Conservation (phyloP, 495 filamentous ascomycete genomes). For the Talaromyces borbonicus region DNA sequence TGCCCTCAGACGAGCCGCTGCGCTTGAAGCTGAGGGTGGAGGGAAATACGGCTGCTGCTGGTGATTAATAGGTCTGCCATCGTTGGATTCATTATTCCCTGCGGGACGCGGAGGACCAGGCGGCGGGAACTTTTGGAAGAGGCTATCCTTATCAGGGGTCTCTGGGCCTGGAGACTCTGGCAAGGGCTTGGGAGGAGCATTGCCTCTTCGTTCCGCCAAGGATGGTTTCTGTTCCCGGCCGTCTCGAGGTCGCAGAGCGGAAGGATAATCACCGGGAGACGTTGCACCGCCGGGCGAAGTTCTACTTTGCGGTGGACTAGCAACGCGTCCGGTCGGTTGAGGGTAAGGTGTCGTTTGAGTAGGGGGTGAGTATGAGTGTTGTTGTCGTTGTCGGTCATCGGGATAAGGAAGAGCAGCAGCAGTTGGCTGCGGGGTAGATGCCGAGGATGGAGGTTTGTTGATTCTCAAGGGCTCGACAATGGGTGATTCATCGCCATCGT, state of each 20-base stretch:
- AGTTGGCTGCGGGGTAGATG: conserved; percentile 34
- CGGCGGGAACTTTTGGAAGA: conserved; percentile 42
- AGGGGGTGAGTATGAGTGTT: conserved; percentile 19
- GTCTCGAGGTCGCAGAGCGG: conserved; percentile 37
- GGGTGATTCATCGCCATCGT: conserved; percentile 50
- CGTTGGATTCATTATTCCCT: conserved; percentile 10
- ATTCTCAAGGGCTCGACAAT: conserved; percentile 81
- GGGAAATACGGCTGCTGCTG: conserved; percentile 68
- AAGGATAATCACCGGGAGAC: conserved; percentile 33
- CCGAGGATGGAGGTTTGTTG: conserved; percentile 55
- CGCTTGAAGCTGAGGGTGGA: conserved; percentile 35
- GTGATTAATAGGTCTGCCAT: conserved; percentile 30
- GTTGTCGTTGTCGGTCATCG: conserved; percentile 51
- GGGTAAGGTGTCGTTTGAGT: conserved; percentile 35
- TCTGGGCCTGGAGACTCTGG: conserved; percentile 67
- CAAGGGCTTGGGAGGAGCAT: conserved; percentile 59
- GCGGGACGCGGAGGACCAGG: conserved; percentile 4
- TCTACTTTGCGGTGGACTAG: conserved; percentile 26
- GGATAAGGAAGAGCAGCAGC: conserved; percentile 59
- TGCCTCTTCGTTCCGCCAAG: conserved; percentile 63
- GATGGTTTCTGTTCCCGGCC: conserved; percentile 34
- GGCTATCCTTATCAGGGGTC: conserved; percentile 56
- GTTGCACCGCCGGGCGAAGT: conserved; percentile 21
- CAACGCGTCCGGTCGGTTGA: conserved; percentile 23
- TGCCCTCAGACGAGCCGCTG: conserved; percentile 26